Base-by-base conservation (phyloP, 2,329 filamentous ascomycete species). In the Colletotrichum paranaense region DNA sequence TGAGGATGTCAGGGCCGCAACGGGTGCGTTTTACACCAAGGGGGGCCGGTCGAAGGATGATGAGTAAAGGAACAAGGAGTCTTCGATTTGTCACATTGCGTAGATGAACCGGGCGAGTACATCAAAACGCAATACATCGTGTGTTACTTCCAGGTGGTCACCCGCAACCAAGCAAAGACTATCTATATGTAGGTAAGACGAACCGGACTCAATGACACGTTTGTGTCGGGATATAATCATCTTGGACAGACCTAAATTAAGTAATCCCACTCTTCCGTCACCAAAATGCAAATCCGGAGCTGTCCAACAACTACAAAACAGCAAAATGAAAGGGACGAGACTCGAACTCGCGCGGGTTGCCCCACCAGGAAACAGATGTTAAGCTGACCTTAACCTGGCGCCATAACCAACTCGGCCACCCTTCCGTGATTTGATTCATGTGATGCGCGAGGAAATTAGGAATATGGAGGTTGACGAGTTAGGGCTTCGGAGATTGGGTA, bases 321-420 rank as follows among this genome's bases (percentile, higher is more conserved):
- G 22, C 9, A 46, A 2, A 53, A 12, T 64, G 46, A 64, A 64
- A 64, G 62, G 62, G 62, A 64, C 62, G 62, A 55, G 62, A 64
- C 62, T 64, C 62, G 62, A 64, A 64, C 62, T 64, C 62, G 62
- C 62, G 62, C 46, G 62, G 62, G 62, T 64, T 64, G 62, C 62
- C 62, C 62, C 62, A 64, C 62, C 62, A 64, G 62, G 62, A 64
- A 64, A 64, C 62, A 64, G 30, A 64, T 38, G 62, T 64, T 64
- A 55, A 64, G 62, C 62, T 64, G 46, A 64, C 62, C 62, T 64
- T 64, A 64, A 64, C 62, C 62, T 64, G 62, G 62, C 62, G 62
- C 49, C 62, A 64, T 64, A 55, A 64, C 62, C 62, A 64, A 64
- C 62, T 64, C 62, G 62, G 62, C 62, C 62, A 64, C 62, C 62